Percentiles rank a stretch among this genome's conserved stretches.
Evolutionary conservation across 2,329 filamentous ascomycete species (phyloP).

Genomic region (Apiospora kogelbergensis): DNA sequence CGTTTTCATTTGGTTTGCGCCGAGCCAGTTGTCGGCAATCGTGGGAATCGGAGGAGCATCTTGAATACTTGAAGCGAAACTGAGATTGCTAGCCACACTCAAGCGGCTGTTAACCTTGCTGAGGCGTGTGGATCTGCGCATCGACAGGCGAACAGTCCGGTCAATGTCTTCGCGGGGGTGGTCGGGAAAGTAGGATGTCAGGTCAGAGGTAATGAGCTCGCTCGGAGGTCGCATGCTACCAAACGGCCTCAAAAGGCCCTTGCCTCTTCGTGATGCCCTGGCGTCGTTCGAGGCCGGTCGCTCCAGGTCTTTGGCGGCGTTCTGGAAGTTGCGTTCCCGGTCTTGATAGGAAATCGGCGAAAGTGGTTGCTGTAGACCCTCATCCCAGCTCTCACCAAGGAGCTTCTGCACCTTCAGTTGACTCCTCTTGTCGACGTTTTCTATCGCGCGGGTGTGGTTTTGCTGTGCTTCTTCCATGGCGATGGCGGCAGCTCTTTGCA

Average conservation of each 20-base stretch:
- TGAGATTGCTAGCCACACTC: conserved; percentile 90
- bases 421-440: conserved; percentile 70
- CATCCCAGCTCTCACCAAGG: conserved; percentile 82
- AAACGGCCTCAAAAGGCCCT: conserved; percentile 71
- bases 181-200: conserved; percentile 96
- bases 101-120: conserved; percentile 92
- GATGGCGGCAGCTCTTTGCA: conserved; percentile 84
- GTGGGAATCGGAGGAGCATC: conserved; percentile 94
- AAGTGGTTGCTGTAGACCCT: conserved; percentile 77
- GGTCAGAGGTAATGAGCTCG: conserved; percentile 93
- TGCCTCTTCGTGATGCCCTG: conserved; percentile 36
- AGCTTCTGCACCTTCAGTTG: conserved; percentile 87
- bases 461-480: conserved; percentile 84
- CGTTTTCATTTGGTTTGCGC: conserved; percentile 54
- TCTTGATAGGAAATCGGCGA: conserved; percentile 77
- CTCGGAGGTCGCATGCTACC: conserved; percentile 91
- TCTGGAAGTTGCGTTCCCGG: conserved; percentile 65
- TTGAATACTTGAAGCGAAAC: conserved; percentile 86
- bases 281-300: conserved; percentile 52
- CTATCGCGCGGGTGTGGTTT: conserved; percentile 63
- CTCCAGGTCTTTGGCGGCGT: conserved; percentile 58
- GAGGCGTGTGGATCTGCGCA: conserved; percentile 84
- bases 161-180: conserved; percentile 94
- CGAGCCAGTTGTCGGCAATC: conserved; percentile 92
- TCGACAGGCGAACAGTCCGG: conserved; percentile 88